Base-by-base conservation (phyloP, 805 yeast genomes). In the Maudiozyma serrabonitensis region DNA sequence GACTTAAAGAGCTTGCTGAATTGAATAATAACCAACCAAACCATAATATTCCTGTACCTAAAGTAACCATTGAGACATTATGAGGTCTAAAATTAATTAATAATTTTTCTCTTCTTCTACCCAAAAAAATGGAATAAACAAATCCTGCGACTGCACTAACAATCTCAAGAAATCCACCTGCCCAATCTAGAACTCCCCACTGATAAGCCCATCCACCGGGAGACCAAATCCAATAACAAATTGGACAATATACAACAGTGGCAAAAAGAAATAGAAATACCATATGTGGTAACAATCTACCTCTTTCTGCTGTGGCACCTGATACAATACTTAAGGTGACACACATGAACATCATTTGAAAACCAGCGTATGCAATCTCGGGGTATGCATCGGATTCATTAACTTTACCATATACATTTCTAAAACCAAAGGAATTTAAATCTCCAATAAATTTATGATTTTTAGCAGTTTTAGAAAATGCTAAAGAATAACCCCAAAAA, bases 121-220 rank as follows among this genome's bases (percentile, higher is more conserved):
- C 96, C 48, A 87, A 68, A 54, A 84, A 84, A 50, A 79, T 81
- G n/a, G 89, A 80, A 57, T 83, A 83, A 5, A 87, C 95, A 58
- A 91, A 82, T 1, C 96, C 97, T 35, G 88, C 85, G 23, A 89
- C 84, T 52, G 98, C 98, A 23, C 95, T 82, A 31, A 87, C 75
- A 50, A 93, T 87, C 66, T 91, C 98, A 26, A 91, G 96, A 0
- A 97, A 95, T 0, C 97, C 97, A 31, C 99, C 99, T 23, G 99
- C 99, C 67, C 87, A 91, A 66, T 91, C 99, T 46, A 91, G 73
- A 1, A 83, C 98, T 6, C 95, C 96, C 81, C 95, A 91, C 57
- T 80, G 74, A 56, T 75, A 76, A 37, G 96, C 96, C 98, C 98
- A 91, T 39, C 99, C 98, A 43, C 82, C 82, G 1, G 86, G 63